Percentiles rank a stretch among this genome's conserved stretches.
phyloP scores from a whole-genome alignment of 352 stramenopile genomes.

The Globisporangium ultimum region DNA sequence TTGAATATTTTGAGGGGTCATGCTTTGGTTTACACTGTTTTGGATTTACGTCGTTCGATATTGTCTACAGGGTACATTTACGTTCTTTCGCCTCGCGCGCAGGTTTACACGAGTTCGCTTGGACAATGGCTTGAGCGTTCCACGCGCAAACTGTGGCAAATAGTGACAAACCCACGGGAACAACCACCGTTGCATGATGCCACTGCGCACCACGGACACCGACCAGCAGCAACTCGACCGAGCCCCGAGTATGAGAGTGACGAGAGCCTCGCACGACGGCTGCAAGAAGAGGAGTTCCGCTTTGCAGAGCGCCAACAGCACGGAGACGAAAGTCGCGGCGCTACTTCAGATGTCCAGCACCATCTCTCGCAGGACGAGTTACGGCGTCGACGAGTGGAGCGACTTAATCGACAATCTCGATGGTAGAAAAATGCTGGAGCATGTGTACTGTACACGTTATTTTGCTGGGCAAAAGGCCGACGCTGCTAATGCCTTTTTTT shows the following conservation, averaged over 20 bases:
- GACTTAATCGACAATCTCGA: constrained; percentile 12
- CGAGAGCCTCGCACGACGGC: constrained; percentile 17
- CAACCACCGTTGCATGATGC: background rate
- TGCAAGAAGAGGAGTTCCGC: constrained; percentile 26
- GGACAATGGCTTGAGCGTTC: background rate
- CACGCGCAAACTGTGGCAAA: background rate
- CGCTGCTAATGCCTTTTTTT: too few species aligned
- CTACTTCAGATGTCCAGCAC: too few species aligned
- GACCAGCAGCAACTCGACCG: background rate
- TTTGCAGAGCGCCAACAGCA: background rate
- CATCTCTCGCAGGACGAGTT: constrained; percentile 25
- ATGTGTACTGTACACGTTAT: too few species aligned
- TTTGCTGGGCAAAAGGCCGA: too few species aligned
- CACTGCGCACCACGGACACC: background rate
- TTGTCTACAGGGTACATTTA: constrained; percentile 13
- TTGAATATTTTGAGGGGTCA: background rate
- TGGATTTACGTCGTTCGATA: background rate
- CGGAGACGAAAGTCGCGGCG: background rate
- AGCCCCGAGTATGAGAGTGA: constrained; percentile 11
- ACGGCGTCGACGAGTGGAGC: constrained; percentile 23
- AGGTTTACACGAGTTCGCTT: constrained; percentile 1
- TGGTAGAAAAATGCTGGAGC: background rate
- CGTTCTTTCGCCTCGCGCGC: constrained; percentile 8
- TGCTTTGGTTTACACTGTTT: background rate
- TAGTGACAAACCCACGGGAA: background rate